Evolutionary conservation across 225 moss, liverwort and hornwort genomes (phyloP), one percentile per base, ranked within the genome.

Genomic region (Pseudoscleropodium purum): DNA sequence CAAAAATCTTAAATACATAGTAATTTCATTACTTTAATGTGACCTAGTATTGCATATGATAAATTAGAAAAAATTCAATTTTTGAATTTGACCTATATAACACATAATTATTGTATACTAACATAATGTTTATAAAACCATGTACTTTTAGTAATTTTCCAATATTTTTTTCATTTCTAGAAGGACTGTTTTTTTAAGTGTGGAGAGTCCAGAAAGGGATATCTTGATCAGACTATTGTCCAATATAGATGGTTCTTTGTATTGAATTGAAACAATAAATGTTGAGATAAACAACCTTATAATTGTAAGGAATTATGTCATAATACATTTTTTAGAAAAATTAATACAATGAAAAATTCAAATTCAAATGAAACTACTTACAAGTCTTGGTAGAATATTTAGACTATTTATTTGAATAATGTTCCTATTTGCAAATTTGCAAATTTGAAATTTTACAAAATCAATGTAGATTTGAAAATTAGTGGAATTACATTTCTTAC

Each of bases 251-350:
- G 25, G 8, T 41, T 72, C 41, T 72, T 41, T 41, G 8, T 41
- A 25, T 4, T 41, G 2, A 41, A 41, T 25, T 72, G 41, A 72
- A 69, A 26, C 5, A 26, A 8, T 41, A 26, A 41, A 41, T 72
- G 23, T 23, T 69, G 23, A 69, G 4, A 4, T 69, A 23, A n/a
- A n/a, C 0, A n/a, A n/a, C 2, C 36, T 3, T 33, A 14, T 70
- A 24, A 25, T 70, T 39, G 0, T 39, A 39, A 70, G 4, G 25
- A 39, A 7, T n/a, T 14, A 13, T 70, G 4, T 7, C 8, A 7
- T 39, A 39, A 39, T 14, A 24, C 1, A 25, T 47, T 13, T 24
- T 70, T 1, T 0, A 0, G 3, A 3, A 18, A 24, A 11, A 39
- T 39, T 43, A 43, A 16, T 43, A 27, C 4, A 73, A 43, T 5